Conservation (phyloP, 768 basidiomycete species). For the Agaricus blazei region DNA sequence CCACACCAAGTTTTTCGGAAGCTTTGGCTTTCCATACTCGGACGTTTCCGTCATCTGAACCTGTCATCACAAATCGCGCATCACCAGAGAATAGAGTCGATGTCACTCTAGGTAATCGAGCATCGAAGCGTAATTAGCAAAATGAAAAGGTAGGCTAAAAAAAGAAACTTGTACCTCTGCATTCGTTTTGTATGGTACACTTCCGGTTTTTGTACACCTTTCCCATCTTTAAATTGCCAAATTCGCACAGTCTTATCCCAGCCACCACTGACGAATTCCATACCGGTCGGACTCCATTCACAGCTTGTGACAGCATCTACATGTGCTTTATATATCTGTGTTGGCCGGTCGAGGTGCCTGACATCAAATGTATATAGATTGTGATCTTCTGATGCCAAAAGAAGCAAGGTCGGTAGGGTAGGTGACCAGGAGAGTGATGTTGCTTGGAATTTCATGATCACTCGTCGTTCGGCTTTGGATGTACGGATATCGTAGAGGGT, state of each 20-base stretch:
- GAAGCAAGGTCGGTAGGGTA: slow-evolving; percentile 84
- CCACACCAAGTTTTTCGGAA: slow-evolving; percentile 84
- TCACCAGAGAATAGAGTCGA: slow-evolving; percentile 87
- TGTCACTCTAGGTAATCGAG: slow-evolving; percentile 57
- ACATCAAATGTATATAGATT: slow-evolving; percentile 98
- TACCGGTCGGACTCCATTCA: slow-evolving; percentile 96
- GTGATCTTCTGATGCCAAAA: slow-evolving; percentile 98
- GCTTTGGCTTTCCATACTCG: slow-evolving; percentile 94
- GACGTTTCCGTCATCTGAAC: slow-evolving; percentile 94
- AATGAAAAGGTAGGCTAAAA: background rate
- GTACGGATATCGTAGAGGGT: slow-evolving; percentile 96
- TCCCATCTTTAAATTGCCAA: slow-evolving; percentile 44
- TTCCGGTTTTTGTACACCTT: slow-evolving; percentile 44
- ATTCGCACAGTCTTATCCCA: slow-evolving; percentile 94
- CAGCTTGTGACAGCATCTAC: slow-evolving; percentile 96
- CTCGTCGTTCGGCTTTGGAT: slow-evolving; percentile 88
- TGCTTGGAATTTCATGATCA: slow-evolving; percentile 91
- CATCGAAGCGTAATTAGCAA: background rate
- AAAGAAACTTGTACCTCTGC: slow-evolving; percentile 63
- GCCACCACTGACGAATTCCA: slow-evolving; percentile 92
- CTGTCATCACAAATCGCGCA: slow-evolving; percentile 84
- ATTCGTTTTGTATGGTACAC: slow-evolving; percentile 98
- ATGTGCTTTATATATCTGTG: slow-evolving; percentile 95
- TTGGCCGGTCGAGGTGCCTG: slow-evolving; percentile 73
- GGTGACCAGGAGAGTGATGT: slow-evolving; percentile 96